phyloP scores from a whole-genome alignment of 1,139 yeast genomes.

The Protomyces gravidus region DNA sequence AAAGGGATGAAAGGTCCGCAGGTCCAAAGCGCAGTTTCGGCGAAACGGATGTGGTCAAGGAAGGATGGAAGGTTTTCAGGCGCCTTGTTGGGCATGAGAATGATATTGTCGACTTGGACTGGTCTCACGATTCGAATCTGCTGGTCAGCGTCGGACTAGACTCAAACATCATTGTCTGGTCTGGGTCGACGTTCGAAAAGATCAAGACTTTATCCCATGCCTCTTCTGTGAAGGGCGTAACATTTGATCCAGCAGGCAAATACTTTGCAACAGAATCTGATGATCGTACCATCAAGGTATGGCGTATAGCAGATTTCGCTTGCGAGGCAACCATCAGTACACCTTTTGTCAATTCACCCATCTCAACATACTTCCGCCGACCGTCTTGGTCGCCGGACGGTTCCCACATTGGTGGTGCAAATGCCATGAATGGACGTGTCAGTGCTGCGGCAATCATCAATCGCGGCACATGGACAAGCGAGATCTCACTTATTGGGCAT shows the following conservation, averaged over 20 bases:
- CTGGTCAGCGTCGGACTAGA: conserved; percentile 92
- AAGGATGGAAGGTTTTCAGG: conserved; percentile 41
- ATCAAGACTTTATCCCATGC: conserved; percentile 85
- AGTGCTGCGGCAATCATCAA: conserved; percentile 82
- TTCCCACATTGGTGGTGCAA: conserved; percentile 90
- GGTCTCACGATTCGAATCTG: conserved; percentile 93
- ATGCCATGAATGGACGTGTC: conserved; percentile 95
- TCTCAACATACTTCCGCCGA: conserved; percentile 86
- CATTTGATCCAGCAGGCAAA: conserved; percentile 92
- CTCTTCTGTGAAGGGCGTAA: conserved; percentile 92
- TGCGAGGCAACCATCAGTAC: conserved; percentile 76
- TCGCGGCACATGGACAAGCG: conserved; percentile 90
- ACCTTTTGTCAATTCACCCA: conserved; percentile 84
- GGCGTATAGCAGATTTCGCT: conserved; percentile 72
- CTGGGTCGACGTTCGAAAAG: conserved; percentile 84
- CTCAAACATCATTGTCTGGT: conserved; percentile 88
- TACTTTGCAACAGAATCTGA: conserved; percentile 96
- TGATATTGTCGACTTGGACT: conserved; percentile 93
- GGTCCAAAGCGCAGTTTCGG: conserved; percentile 26
- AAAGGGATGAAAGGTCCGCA: conserved; percentile 61
- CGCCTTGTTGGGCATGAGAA: conserved; percentile 93
- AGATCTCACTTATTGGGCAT: conserved; percentile 84
- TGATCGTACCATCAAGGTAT: conserved; percentile 83
- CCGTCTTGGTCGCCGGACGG: conserved; percentile 99
- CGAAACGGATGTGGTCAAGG: conserved; percentile 22